Base-by-base conservation (phyloP, 1,284 basidiomycete genomes). In the Ceratobasidium sp. region DNA sequence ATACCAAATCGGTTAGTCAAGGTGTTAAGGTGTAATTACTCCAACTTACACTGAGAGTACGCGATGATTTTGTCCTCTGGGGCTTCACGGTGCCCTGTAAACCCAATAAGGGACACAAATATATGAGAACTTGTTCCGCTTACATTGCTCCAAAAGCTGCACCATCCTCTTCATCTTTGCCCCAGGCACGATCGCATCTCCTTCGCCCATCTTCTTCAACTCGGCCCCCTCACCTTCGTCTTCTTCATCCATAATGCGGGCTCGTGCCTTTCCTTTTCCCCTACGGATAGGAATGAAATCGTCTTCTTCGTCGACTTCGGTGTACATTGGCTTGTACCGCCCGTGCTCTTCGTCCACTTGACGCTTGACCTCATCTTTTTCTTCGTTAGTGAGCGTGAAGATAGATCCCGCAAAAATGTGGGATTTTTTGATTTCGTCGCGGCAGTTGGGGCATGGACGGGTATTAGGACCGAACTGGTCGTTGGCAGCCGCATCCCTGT, bases 1-100 rank as follows among this genome's bases (percentile, higher is more conserved):
- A n/a, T n/a, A 46, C 6, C 13, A n/a, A 58, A 18, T 26, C 15
- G n/a, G 20, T 39, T 18, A 79, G 33, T 77, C 68, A n/a, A 56
- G 58, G 46, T 63, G 18, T 42, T 39, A 61, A 13, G 39, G 39
- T 12, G 70, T 20, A 23, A 44, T 7, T 76, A 26, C 46, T 67
- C n/a, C 23, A 3, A 83, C 89, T 73, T 78, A 92, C 91, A 93
- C 83, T 93, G 92, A 9, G 91, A 92, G 83, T 91, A 93, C 53
- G 88, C 87, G 56, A 93, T 93, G 2, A 89, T 90, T 86, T 93
- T 93, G 83, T 93, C 92, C 0, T 90, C 91, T 2, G 86, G 86
- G 6, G 81, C 80, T n/a, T 91, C 90, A n/a, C 75, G 60, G 26
- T 73, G 67, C 89, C 72, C 72, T 75, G 23, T 7, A 23, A 9